Percentiles rank a stretch among this genome's conserved stretches.
These are phyloP conservation scores for Plasmodium adleri DNA, from an alignment of 169 alveolate species.

Conservation along the genomic window DNA sequence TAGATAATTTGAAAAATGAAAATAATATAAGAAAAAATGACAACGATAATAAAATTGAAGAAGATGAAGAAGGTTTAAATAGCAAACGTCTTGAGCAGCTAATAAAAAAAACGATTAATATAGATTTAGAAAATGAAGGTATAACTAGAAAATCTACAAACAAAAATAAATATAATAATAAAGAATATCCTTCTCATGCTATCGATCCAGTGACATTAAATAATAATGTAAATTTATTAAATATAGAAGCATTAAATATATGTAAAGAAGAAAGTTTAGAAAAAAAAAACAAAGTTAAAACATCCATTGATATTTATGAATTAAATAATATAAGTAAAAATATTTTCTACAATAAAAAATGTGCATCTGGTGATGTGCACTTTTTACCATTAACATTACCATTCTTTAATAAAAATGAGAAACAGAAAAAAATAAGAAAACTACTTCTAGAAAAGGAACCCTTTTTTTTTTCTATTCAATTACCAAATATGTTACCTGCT, in stretches of 20 bases:
- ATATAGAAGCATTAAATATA: constrained; percentile 9
- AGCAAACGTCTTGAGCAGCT: constrained; percentile 41
- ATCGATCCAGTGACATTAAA: constrained; percentile 8
- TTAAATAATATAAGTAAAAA: constrained; percentile 76
- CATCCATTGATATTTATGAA: constrained; percentile 62
- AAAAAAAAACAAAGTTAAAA: constrained; percentile 31
- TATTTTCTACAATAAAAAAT: constrained; percentile 65
- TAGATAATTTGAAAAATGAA: constrained; percentile 56
- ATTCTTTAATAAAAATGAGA: constrained; percentile 50
- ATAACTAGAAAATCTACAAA: constrained; percentile 14
- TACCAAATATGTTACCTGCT: constrained; percentile 76
- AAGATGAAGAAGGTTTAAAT: constrained; percentile 52
- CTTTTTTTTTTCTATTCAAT: constrained; percentile 59
- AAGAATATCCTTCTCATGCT: constrained; percentile 20
- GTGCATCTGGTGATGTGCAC: constrained; percentile 46
- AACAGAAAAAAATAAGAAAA: constrained; percentile 53
- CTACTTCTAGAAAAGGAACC: constrained; percentile 30
- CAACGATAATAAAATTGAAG: constrained; percentile 11
- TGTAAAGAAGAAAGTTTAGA: constrained; percentile 16
- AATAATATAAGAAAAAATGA: constrained; percentile 43
- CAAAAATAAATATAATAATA: constrained; percentile 21
- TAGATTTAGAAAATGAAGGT: constrained; percentile 42
- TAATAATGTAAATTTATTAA: constrained; percentile 22
- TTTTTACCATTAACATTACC: constrained; percentile 73
- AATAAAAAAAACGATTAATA: constrained; percentile 51